phyloP scores from a whole-genome alignment of 1,139 yeast species.

The Diutina mesorugosa region DNA sequence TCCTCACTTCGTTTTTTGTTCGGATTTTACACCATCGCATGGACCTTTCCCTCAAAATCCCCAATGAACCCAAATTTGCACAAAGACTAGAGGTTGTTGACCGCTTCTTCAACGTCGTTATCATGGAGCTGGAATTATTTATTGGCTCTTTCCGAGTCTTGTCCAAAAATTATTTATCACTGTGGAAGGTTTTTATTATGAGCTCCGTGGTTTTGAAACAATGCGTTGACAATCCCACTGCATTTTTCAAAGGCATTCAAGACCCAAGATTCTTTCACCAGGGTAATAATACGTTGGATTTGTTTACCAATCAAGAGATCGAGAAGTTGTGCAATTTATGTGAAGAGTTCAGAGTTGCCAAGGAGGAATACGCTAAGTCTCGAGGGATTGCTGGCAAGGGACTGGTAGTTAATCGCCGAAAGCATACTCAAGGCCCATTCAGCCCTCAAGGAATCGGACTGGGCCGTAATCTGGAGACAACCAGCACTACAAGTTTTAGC shows the following conservation, averaged over 20 bases:
- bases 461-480: background rate
- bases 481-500: background rate
- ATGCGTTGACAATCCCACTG: slow-evolving; percentile 30
- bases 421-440: background rate
- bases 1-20: slow-evolving; percentile 27
- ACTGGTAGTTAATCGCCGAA: background rate
- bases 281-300: slow-evolving; percentile 30
- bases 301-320: slow-evolving; percentile 23
- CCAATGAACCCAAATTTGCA: slow-evolving; percentile 11
- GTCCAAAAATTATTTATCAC: slow-evolving; percentile 26
- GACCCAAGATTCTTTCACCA: slow-evolving; percentile 17
- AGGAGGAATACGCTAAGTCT: slow-evolving; percentile 9
- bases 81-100: slow-evolving; percentile 23
- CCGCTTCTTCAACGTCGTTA: slow-evolving; percentile 19
- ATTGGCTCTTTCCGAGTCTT: slow-evolving; percentile 31
- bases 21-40: slow-evolving; percentile 29
- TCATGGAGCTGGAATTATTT: slow-evolving; percentile 30
- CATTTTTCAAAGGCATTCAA: slow-evolving; percentile 20
- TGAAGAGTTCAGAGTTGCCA: slow-evolving; percentile 29
- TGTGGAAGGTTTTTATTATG: slow-evolving; percentile 30
- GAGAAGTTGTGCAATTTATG: slow-evolving; percentile 24
- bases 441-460: background rate
- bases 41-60: slow-evolving; percentile 14
- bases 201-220: slow-evolving; percentile 29
- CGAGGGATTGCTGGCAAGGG: slow-evolving; percentile 3